Percentiles rank a stretch among this genome's conserved stretches.
Conservation (phyloP, 1,139 yeast species). For the Geotrichum histeridarum region DNA sequence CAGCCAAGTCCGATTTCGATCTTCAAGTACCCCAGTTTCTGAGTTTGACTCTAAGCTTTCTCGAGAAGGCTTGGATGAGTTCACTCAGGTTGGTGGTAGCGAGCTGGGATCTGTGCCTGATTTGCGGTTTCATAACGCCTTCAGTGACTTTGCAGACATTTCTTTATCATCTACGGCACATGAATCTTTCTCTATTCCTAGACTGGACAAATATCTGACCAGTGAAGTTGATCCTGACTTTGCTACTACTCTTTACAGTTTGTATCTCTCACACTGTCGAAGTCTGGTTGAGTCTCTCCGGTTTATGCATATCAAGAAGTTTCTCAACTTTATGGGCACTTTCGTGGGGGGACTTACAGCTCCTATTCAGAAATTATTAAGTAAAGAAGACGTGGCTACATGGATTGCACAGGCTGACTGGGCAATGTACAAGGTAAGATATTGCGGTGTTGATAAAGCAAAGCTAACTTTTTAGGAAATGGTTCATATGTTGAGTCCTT, state of each 20-base stretch:
- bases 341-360: conserved; percentile 60
- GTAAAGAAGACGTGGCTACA: conserved; percentile 45
- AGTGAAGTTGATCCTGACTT: conserved; percentile 51
- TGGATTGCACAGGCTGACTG: conserved; percentile 70
- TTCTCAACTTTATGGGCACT: conserved; percentile 50
- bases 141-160: conserved; percentile 24
- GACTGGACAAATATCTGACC: conserved; percentile 50
- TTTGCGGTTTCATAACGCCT: conserved; percentile 20
- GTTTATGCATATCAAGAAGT: conserved; percentile 59
- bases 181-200: conserved; percentile 44
- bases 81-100: conserved; percentile 3
- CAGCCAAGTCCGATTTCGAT: conserved; percentile 7
- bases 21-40: conserved; percentile 4
- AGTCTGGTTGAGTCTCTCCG: conserved; percentile 61
- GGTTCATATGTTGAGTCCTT: conserved; percentile 60
- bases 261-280: conserved; percentile 60
- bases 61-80: neutral
- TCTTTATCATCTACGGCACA: conserved; percentile 24
- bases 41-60: conserved; percentile 7
- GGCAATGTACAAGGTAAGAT: conserved; percentile 49
- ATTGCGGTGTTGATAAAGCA: neutral
- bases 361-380: conserved; percentile 59
- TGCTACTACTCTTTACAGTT: conserved; percentile 55
- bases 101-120: conserved; percentile 14
- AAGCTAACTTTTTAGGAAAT: conserved; percentile 34